phyloP scores from a whole-genome alignment of 441 rosid species.

The Jatropha podagrica region DNA sequence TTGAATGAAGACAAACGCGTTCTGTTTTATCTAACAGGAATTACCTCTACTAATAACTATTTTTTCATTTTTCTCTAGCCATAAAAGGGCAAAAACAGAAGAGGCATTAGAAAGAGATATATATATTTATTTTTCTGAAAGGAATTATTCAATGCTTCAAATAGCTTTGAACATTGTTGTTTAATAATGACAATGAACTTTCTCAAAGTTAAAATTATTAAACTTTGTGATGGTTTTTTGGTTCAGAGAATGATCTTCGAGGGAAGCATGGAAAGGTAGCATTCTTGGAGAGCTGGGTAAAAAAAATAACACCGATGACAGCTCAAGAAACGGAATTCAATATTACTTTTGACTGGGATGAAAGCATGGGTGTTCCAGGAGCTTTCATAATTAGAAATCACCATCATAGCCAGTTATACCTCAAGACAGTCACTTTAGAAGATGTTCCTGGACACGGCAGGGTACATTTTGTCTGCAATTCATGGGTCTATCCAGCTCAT shows the following conservation, averaged over 20 bases:
- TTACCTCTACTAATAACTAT: background rate
- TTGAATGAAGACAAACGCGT: slow-evolving; percentile 10
- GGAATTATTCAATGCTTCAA: background rate
- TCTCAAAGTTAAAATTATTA: background rate
- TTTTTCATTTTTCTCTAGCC: slow-evolving; percentile 2
- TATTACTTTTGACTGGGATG: slow-evolving; percentile 67
- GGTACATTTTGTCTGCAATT: slow-evolving; percentile 72
- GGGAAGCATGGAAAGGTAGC: slow-evolving; percentile 69
- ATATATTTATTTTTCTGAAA: too few relatives aligned
- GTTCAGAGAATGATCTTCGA: slow-evolving; percentile 43
- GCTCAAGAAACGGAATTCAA: slow-evolving; percentile 53
- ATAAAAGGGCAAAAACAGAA: background rate
- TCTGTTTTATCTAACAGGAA: background rate
- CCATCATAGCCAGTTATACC: slow-evolving; percentile 71
- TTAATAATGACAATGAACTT: background rate
- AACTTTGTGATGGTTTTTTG: slow-evolving; percentile 13
- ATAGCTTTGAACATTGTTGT: background rate
- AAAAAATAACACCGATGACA: slow-evolving; percentile 45
- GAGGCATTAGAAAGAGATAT: too few relatives aligned
- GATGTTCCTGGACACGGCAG: slow-evolving; percentile 54
- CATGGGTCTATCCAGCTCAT: slow-evolving; percentile 84
- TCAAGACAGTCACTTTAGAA: slow-evolving; percentile 57
- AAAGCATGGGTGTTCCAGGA: slow-evolving; percentile 59
- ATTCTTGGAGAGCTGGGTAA: slow-evolving; percentile 64
- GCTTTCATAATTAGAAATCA: slow-evolving; percentile 63